Base-by-base conservation (phyloP, 495 filamentous ascomycete genomes). In the Aspergillus panamensis region DNA sequence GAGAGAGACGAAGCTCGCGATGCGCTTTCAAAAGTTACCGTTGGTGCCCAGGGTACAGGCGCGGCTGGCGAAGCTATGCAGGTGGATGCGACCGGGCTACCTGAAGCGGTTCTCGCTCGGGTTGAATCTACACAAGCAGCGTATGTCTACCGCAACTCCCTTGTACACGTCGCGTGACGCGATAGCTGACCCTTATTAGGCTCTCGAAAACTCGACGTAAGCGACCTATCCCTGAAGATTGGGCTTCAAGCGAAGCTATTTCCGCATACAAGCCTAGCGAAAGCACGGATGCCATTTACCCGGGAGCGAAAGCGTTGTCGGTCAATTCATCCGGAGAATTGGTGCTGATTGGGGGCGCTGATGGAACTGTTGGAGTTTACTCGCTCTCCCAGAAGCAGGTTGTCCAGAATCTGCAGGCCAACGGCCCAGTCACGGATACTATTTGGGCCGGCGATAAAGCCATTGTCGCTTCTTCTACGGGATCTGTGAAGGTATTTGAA, bases 1-100 rank as follows among this genome's bases (percentile, higher is more conserved):
- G 94, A 98, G 75, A 77, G 95, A 52, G 93, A 97, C 65, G 93
- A 97, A 68, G 92, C 94, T 29, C 78, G 93, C 62, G 89, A 96
- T 72, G 91, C 95, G n/a, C 80, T 97, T 32, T 90, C 90, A 10
- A 89, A 88, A 66, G 82, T 97, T 12, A 87, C 86, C 1, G 82
- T 96, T 48, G 82, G 83, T 14, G 77, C 81, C 32, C 75, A 73
- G 55, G 81, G 85, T 42, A 68, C 68, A 17, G 77, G 73, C 8
- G 73, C 73, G 7, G 71, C 72, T 17, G 84, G 85, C 25, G 93
- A 97, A 69, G 87, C 85, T 21, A 98, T 98, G 94, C 87, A 93
- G 60, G 84, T 98, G 3, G 94, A 98, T 73, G 79, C 73, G 8
- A 80, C 86, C 53, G 82, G 80, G 6, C 73, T 97, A 35, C 85